Base-by-base conservation (phyloP, 2,329 filamentous ascomycete species). In the Fusarium redolens region DNA sequence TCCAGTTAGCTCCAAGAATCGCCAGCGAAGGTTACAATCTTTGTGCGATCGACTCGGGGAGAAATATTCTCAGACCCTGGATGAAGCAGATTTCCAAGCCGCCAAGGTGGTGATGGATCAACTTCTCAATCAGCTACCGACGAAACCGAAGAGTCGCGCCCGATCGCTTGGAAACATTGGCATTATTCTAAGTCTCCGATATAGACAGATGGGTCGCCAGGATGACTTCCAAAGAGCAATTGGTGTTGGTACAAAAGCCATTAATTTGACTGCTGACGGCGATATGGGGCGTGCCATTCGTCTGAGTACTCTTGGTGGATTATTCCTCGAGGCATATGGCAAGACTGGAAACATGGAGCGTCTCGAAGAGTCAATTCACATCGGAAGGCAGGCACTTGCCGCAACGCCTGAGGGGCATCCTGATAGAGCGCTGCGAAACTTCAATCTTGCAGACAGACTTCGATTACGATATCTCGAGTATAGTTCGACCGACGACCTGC, bases 281-380 rank as follows among this genome's bases (percentile, higher is more conserved):
- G 48, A 51, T 8, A 35, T 35, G 3, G 31, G 48, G 4, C n/a
- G 7, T 18, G 15, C n/a, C 25, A 17, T 51, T 9, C 31, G 31
- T 4, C 11, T 35, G 10, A 35, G n/a, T 51, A 51, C 20, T 3
- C 31, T 51, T 10, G 31, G 31, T 0, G 31, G 7, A 5, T 7
- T 51, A 1, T 17, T 14, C 25, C 0, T 7, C 1, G 31, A 25
- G n/a, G 31, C 48, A 18, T 51, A 51, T 25, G 1, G 1, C n/a
- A 51, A 51, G 10, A 35, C 31, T 12, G n/a, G n/a, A 25, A 51
- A 33, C 5, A 13, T 5, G 4, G 31, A 51, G 5, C n/a, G 8
- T 12, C 31, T 51, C 15, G 48, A 25, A 18, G 15, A 35, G n/a
- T 17, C 31, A 12, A 35, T 51, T 17, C 10, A 9, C 1, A 25